phyloP scores from a whole-genome alignment of 106 monocot genomes.

The Acorus gramineus region DNA sequence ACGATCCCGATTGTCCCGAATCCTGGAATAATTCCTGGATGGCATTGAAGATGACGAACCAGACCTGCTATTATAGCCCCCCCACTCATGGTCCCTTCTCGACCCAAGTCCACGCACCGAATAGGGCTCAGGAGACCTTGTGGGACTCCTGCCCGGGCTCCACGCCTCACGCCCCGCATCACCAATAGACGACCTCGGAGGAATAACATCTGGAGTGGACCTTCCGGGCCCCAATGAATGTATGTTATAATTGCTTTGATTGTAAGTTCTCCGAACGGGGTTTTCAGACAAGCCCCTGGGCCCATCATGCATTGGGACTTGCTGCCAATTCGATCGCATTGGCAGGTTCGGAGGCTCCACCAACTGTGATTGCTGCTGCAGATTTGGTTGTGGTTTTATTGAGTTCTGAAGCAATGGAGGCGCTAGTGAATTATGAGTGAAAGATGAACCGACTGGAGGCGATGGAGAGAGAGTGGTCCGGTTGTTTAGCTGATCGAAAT shows the following conservation, averaged over 20 bases:
- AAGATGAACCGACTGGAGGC: too few relatives aligned
- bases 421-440: too few relatives aligned
- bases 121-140: constrained; percentile 1
- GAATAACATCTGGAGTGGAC: too few relatives aligned
- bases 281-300: too few relatives aligned
- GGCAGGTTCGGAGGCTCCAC: not conserved
- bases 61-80: not conserved
- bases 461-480: too few relatives aligned
- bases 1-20: constrained; percentile 8
- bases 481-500: too few relatives aligned
- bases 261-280: too few relatives aligned
- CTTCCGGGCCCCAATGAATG: too few relatives aligned
- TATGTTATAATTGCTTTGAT: too few relatives aligned
- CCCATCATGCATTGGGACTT: too few relatives aligned
- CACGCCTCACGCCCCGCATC: constrained; percentile 10
- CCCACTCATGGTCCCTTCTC: constrained; percentile 12
- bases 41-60: constrained; percentile 5
- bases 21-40: constrained; percentile 1
- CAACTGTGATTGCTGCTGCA: not conserved
- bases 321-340: not conserved
- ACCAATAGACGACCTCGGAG: not conserved
- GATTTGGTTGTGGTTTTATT: not conserved
- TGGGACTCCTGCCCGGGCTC: constrained; percentile 15
- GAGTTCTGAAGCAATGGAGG: not conserved
- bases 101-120: constrained; percentile 3